Base-by-base conservation (phyloP, 371 early-diverging fungal genomes). In the Chytridiales sp. region DNA sequence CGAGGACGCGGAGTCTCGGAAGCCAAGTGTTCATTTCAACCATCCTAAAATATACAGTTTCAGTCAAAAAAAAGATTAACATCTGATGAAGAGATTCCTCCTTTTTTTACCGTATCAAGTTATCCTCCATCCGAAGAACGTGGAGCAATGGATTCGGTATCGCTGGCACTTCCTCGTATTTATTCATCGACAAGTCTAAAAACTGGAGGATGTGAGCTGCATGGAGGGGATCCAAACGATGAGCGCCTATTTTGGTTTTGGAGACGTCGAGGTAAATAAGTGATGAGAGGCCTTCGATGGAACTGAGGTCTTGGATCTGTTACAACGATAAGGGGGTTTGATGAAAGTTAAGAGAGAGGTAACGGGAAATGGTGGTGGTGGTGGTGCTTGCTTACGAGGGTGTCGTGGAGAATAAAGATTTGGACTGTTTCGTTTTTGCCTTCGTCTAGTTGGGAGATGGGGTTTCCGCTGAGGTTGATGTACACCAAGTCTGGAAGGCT, bases 191-290 rank as follows among this genome's bases (percentile, higher is more conserved):
- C 2, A 67, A 32, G 32, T 47, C 38, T 13, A 72, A 39, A 40
- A 53, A 72, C 46, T 65, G 68, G 27, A 72, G 50, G 29, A 61
- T 38, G 8, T 49, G 44, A 40, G 62, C 38, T 17, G 36, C 41
- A 29, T n/a, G 3, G 13, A 72, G 48, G 29, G 32, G 24, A 5
- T 61, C 52, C 4, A 56, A 15, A 22, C 21, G 15, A 13, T 34
- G 44, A 41, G 58, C 59, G 26, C 47, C 19, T 4, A 68, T 32
- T 19, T 56, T 41, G 24, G 72, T 62, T 42, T 53, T 29, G 21
- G 66, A 58, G 8, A 68, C 22, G 49, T 72, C 62, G 21, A 72
- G 24, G 40, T 72, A 72, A 1, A 72, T 35, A 11, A 72, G 51
- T 17, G 49, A 60, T 13, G 26, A 21, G 15, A 72, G 36, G 4